phyloP scores from a whole-genome alignment of 192 early-diverging fungal genomes.

The Glomus cerebriforme region DNA sequence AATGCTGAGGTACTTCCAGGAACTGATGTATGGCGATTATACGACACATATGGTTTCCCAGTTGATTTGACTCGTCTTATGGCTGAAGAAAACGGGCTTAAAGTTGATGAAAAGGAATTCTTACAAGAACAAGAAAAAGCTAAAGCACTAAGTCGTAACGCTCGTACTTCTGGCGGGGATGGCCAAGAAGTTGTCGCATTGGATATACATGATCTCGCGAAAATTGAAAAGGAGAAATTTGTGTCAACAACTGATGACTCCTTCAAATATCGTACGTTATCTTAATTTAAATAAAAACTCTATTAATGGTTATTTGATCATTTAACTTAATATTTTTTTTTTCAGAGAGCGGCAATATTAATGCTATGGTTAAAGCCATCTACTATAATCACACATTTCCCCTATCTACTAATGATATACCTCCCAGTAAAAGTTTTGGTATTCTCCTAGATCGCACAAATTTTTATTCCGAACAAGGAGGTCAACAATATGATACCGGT shows the following conservation, averaged over 20 bases:
- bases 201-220: slow-evolving; percentile 90
- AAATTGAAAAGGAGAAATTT: slow-evolving; percentile 69
- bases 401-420: slow-evolving; percentile 51
- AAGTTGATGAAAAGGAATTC: slow-evolving; percentile 85
- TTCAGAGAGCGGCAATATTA: slow-evolving; percentile 63
- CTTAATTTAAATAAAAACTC: neutral
- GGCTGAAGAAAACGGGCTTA: slow-evolving; percentile 94
- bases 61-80: slow-evolving; percentile 96
- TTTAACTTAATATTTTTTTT: slow-evolving; percentile 5
- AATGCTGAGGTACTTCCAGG: slow-evolving; percentile 71
- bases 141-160: slow-evolving; percentile 70
- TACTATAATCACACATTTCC: slow-evolving; percentile 60
- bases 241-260: slow-evolving; percentile 85
- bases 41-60: slow-evolving; percentile 99
- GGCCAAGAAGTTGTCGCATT: slow-evolving; percentile 68
- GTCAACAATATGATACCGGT: slow-evolving; percentile 93
- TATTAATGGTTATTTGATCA: neutral
- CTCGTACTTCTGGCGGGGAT: slow-evolving; percentile 51
- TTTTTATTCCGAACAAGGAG: slow-evolving; percentile 98
- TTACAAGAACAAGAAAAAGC: slow-evolving; percentile 74
- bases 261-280: slow-evolving; percentile 80
- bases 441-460: slow-evolving; percentile 93
- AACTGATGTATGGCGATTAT: slow-evolving; percentile 94
- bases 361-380: slow-evolving; percentile 79
- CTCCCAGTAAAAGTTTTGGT: slow-evolving; percentile 69